A percentile compares a stretch with the other conserved stretches of the same genome.
phyloP scores from a whole-genome alignment of 2,329 filamentous ascomycete species.

The Paraphoma chrysanthemicola region DNA sequence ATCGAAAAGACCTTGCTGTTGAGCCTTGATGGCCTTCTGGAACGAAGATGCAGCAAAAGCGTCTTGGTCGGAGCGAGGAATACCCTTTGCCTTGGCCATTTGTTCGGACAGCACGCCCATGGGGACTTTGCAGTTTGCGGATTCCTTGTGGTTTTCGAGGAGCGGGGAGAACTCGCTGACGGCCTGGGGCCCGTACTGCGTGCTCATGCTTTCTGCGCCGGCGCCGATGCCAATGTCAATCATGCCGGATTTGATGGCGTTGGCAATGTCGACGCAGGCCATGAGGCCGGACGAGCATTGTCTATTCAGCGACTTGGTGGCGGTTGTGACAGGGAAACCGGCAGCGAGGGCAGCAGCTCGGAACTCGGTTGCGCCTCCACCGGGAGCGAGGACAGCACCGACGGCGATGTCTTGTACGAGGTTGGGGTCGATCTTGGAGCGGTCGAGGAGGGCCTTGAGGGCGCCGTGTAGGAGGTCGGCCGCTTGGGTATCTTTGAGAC shows the following conservation, averaged over 20 bases:
- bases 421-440: constrained; percentile 85
- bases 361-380: constrained; percentile 96
- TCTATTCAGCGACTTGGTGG: constrained; percentile 88
- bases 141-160: constrained; percentile 79
- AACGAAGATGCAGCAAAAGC: constrained; percentile 93
- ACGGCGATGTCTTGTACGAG: constrained; percentile 93
- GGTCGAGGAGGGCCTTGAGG: constrained; percentile 80
- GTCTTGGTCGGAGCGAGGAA: constrained; percentile 79
- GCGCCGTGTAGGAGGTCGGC: constrained; percentile 85
- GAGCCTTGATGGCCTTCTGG: constrained; percentile 85
- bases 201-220: constrained; percentile 95
- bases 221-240: constrained; percentile 94
- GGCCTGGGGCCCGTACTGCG: constrained; percentile 86
- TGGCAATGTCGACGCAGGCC: constrained; percentile 91
- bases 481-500: constrained; percentile 92
- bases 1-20: constrained; percentile 87
- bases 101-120: constrained; percentile 94
- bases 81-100: constrained; percentile 86
- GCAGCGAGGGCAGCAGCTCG: constrained; percentile 88
- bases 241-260: constrained; percentile 89
- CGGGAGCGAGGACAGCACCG: constrained; percentile 88
- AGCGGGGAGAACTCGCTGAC: constrained; percentile 93
- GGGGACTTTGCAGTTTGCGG: constrained; percentile 95
- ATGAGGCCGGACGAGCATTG: constrained; percentile 95
- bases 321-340: constrained; percentile 83